These are phyloP conservation scores for Xylariaceae sp. DNA, from an alignment of 2,329 filamentous ascomycete genomes.

Conservation along the genomic window DNA sequence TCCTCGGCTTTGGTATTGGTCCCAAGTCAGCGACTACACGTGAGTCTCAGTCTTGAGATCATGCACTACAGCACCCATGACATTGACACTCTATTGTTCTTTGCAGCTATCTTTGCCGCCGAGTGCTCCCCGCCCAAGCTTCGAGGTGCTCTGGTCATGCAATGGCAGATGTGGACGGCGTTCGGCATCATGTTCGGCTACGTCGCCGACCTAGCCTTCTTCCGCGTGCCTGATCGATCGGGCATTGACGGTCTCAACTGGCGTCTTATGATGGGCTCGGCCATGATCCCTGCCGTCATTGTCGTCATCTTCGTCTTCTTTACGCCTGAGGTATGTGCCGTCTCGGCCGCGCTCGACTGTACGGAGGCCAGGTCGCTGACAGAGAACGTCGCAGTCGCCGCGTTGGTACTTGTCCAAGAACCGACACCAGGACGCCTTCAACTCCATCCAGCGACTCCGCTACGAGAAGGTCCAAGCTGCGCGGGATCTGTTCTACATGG, in stretches of 20 bases:
- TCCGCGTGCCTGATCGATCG: constrained; percentile 41
- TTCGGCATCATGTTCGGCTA: constrained; percentile 53
- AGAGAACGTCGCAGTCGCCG: constrained; percentile 19
- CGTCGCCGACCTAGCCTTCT: constrained; percentile 54
- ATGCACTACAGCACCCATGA: neutral
- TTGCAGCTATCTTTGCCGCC: constrained; percentile 58
- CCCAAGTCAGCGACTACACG: constrained; percentile 61
- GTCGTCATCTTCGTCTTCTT: constrained; percentile 46
- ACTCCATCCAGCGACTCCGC: constrained; percentile 38
- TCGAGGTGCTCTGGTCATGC: constrained; percentile 65
- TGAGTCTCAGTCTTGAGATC: constrained; percentile 12
- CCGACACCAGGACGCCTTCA: constrained; percentile 38
- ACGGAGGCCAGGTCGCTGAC: constrained; percentile 7
- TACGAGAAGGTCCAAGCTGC: constrained; percentile 46
- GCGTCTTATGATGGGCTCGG: constrained; percentile 63
- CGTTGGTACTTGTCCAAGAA: constrained; percentile 39
- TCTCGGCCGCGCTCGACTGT: constrained; percentile 1
- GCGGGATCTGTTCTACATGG: constrained; percentile 49
- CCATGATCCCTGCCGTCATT: constrained; percentile 53
- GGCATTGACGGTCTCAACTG: constrained; percentile 53
- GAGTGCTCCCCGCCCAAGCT: constrained; percentile 58
- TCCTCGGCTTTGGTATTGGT: constrained; percentile 63
- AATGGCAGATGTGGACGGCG: constrained; percentile 54
- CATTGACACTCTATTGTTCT: neutral
- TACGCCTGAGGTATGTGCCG: constrained; percentile 27